Base-by-base conservation (phyloP, 1,284 basidiomycete species). In the Somion occarium region DNA sequence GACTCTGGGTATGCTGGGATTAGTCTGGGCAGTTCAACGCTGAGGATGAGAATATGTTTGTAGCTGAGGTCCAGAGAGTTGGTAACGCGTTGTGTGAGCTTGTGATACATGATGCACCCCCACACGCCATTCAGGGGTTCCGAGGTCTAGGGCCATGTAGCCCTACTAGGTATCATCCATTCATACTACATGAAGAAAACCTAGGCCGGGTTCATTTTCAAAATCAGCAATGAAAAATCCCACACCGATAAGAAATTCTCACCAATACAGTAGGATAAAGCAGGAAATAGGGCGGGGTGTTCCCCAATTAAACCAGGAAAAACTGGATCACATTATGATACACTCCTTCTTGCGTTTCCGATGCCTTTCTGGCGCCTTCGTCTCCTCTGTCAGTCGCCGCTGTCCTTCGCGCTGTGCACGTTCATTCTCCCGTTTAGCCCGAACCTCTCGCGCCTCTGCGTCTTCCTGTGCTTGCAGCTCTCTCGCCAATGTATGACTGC, bases 401-500 rank as follows among this genome's bases (percentile, higher is more conserved):
- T 64, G 59, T 48, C 64, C 66, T 53, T 61, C 63, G 18, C 56
- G 57, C 43, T 58, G 54, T n/a, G 48, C 51, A 15, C 60, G 61
- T 18, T 69, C 61, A 45, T 69, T 66, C 46, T 75, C 68, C 1
- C 68, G 70, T 9, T 63, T 66, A 12, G 69, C 68, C 42, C 76
- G 73, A 43, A 71, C 59, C 20, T 68, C 66, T 0, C 66, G 65
- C 3, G 79, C 78, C 2, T 64, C 67, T 7, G 73, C 73, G 43
- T 92, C 82, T 64, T 92, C 90, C 55, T 88, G 85, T 1, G 76
- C 79, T 61, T 92, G 89, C 5, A 93, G 69, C 55, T 83, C 81
- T 45, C 72, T 73, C 2, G 91, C 91, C 0, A 91, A 72, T 15
- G 74, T 77, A 27, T 73, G 73, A 59, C 85, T 89, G 56, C 1